Base-by-base conservation (phyloP, 495 filamentous ascomycete genomes). In the Tuber aestivum region DNA sequence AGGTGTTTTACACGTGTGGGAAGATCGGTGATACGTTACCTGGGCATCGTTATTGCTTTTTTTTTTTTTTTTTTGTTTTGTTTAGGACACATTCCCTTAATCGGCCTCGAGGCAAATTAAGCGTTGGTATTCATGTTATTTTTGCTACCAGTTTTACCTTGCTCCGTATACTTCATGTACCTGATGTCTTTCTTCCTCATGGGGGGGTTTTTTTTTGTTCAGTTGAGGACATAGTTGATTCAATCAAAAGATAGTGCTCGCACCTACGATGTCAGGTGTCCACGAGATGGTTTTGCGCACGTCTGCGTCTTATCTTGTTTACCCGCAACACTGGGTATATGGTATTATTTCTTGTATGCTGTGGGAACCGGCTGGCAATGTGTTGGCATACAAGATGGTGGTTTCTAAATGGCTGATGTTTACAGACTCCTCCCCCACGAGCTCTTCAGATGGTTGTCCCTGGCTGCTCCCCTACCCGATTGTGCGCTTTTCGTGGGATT, bases 21-120 rank as follows among this genome's bases (percentile, higher is more conserved):
- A 65, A 65, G 56, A 35, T 65, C 56, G 14, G 32, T 65, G 32
- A 65, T 35, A 65, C 56, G 56, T 65, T 65, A 65, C 56, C 56
- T 35, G 35, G 35, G 56, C 56, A 65, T 35, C 56, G 20, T 35
- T 65, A 65, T 65, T 14, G 14, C 14, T 61, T 61, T 61, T 50
- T 61, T 61, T 50, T 61, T 4, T 42, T 42, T 42, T 42, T 45
- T 45, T 45, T 45, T 56, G 16, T 9, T 65, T 65, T 27, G 27
- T 27, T n/a, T 35, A 5, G 56, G 56, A 35, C 27, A 32, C 50
- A 65, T 61, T 61, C 56, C 18, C 27, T 65, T 65, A 65, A 65
- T 65, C 12, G 56, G 56, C 56, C 56, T 65, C 32, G n/a, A 65
- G 56, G 27, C 56, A 65, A 65, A 65, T 65, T 65, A 14, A 61